Percentiles rank a stretch among this genome's conserved stretches.
phyloP scores from a whole-genome alignment of 2,329 filamentous ascomycete genomes.

The Malbranchea zuffiana region DNA sequence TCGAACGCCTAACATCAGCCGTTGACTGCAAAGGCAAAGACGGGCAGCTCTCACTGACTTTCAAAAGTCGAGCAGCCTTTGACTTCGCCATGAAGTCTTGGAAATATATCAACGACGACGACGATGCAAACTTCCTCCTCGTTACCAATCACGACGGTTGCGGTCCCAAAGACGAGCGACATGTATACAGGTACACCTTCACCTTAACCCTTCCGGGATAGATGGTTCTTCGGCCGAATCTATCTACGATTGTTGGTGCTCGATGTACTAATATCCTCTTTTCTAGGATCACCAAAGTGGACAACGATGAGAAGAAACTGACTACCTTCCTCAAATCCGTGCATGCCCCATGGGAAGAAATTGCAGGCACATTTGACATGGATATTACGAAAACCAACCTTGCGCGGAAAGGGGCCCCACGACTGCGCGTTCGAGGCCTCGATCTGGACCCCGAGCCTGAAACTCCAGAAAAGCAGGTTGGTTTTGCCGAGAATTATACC shows the following conservation, averaged over 20 bases:
- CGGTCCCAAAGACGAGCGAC: conserved; percentile 20
- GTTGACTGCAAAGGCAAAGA: conserved; percentile 20
- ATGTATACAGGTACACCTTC: conserved; percentile 18
- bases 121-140: conserved; percentile 21
- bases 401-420: too few species aligned
- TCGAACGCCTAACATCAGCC: conserved; percentile 20
- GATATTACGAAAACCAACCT: too few species aligned
- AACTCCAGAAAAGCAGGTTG: too few species aligned
- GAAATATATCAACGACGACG: conserved; percentile 22
- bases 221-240: background rate
- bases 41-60: conserved; percentile 20
- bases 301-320: conserved; percentile 13
- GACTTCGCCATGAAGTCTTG: conserved; percentile 22
- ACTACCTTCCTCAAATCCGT: conserved; percentile 14
- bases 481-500: too few species aligned
- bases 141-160: conserved; percentile 26
- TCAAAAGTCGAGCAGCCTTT: conserved; percentile 20
- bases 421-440: too few species aligned
- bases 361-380: too few species aligned
- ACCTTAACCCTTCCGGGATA: background rate
- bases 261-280: background rate
- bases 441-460: too few species aligned
- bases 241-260: background rate
- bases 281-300: conserved; percentile 13
- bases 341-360: conserved; percentile 15